These are phyloP conservation scores for Anacardium occidentale DNA, from an alignment of 345 rosid genomes.

Conservation along the genomic window DNA sequence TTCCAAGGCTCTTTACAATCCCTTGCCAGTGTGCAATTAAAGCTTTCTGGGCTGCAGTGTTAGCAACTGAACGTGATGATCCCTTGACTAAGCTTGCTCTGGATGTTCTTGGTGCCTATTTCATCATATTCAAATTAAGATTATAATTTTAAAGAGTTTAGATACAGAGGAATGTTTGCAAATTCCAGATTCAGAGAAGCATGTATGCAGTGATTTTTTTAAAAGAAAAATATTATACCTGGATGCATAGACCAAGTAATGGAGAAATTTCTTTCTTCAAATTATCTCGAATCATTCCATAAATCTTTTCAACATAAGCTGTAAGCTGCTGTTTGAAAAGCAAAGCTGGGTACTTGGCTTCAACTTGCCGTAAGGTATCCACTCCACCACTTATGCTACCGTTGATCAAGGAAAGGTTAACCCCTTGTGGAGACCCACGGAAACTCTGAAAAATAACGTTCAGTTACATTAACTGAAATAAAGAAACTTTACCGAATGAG, in stretches of 20 bases:
- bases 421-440: constrained; percentile 91
- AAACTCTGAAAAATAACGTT: constrained; percentile 58
- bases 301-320: constrained; percentile 94
- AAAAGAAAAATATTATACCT: constrained; percentile 43
- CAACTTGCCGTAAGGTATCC: constrained; percentile 78
- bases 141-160: not conserved
- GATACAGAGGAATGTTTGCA: not conserved
- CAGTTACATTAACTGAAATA: constrained; percentile 15
- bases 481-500: constrained; percentile 9
- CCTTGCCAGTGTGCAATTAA: constrained; percentile 98
- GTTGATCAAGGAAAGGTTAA: constrained; percentile 67
- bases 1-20: constrained; percentile 90
- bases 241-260: constrained; percentile 91
- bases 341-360: constrained; percentile 96
- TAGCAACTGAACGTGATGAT: constrained; percentile 72
- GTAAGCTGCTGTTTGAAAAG: constrained; percentile 97
- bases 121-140: constrained; percentile 14
- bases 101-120: constrained; percentile 96
- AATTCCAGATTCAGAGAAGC: not conserved
- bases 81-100: constrained; percentile 98
- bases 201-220: no score
- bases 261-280: constrained; percentile 97
- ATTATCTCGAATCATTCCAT: constrained; percentile 95
- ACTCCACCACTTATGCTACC: constrained; percentile 57
- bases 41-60: constrained; percentile 78